phyloP scores from a whole-genome alignment of 2,329 filamentous ascomycete genomes.

The Pseudogymnoascus sp. region DNA sequence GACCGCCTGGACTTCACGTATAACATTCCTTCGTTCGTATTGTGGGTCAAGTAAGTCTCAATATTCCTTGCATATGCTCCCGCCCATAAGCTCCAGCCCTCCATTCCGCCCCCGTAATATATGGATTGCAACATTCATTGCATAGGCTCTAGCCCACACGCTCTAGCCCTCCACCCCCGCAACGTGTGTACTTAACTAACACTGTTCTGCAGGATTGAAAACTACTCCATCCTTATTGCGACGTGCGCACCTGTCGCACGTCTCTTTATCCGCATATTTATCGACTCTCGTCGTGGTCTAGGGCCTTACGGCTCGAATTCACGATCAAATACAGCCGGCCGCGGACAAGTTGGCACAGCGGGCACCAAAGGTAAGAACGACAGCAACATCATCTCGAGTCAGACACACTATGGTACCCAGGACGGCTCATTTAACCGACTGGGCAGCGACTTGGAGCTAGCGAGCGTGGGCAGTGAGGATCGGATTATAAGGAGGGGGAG shows the following conservation, averaged over 20 bases:
- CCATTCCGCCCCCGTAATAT: neutral
- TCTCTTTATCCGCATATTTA: slow-evolving; percentile 28
- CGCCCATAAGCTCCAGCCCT: neutral
- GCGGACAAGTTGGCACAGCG: neutral
- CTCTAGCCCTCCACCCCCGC: neutral
- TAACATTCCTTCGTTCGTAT: slow-evolving; percentile 31
- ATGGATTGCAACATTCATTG: no score
- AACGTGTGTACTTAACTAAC: neutral
- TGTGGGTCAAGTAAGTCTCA: slow-evolving; percentile 33
- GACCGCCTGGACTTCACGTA: slow-evolving; percentile 30
- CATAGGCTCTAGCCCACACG: neutral
- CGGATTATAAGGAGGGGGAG: neutral
- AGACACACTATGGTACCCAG: neutral
- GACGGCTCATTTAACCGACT: neutral
- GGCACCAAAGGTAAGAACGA: neutral
- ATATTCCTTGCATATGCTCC: neutral
- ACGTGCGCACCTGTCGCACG: slow-evolving; percentile 30
- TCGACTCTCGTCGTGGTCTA: slow-evolving; percentile 20
- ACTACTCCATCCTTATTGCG: slow-evolving; percentile 32
- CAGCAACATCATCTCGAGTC: neutral
- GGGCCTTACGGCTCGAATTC: slow-evolving; percentile 11
- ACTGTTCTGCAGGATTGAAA: slow-evolving; percentile 28
- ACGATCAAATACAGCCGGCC: neutral
- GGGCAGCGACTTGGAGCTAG: neutral
- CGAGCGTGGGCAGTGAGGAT: neutral